Conservation (phyloP, 306 rosid species). For the Lathyrus oleraceus region DNA sequence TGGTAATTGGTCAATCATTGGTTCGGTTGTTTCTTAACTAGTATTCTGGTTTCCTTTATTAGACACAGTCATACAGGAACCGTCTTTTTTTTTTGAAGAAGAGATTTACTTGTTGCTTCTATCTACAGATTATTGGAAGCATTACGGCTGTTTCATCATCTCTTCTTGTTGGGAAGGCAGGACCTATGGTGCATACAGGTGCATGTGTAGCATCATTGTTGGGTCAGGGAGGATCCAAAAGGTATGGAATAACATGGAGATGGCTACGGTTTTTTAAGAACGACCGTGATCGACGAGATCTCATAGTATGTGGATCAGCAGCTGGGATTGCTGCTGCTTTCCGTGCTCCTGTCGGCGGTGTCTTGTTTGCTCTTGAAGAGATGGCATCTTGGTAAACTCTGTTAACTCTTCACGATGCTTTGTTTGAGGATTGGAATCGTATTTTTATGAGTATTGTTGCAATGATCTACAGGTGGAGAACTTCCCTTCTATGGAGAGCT, state of each 20-base stretch:
- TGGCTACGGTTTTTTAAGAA: conserved; percentile 83
- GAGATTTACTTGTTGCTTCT: conserved; percentile 29
- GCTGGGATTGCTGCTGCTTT: conserved; percentile 97
- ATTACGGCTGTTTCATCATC: conserved; percentile 87
- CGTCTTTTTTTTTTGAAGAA: conserved; percentile 32
- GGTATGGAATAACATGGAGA: conserved; percentile 70
- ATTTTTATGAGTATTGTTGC: neutral
- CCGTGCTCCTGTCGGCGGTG: conserved; percentile 95
- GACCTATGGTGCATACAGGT: conserved; percentile 98
- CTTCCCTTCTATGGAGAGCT: conserved; percentile 95
- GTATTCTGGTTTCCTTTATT: neutral
- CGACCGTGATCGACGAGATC: conserved; percentile 87
- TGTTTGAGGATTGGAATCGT: conserved; percentile 27
- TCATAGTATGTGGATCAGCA: conserved; percentile 84
- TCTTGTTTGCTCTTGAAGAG: conserved; percentile 91
- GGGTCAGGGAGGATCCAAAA: conserved; percentile 84
- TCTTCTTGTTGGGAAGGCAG: conserved; percentile 85
- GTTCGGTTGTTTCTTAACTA: neutral
- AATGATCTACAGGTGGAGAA: conserved; percentile 80
- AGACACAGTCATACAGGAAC: neutral
- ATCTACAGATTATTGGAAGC: conserved; percentile 83
- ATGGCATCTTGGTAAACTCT: conserved; percentile 78
- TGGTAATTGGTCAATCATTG: neutral
- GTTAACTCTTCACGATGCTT: neutral
- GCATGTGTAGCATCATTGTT: conserved; percentile 86